A percentile compares a stretch with the other conserved stretches of the same genome.
Evolutionary conservation across 139 green algal genomes (phyloP).

Genomic region (Tetradesmus lagerheimii): DNA sequence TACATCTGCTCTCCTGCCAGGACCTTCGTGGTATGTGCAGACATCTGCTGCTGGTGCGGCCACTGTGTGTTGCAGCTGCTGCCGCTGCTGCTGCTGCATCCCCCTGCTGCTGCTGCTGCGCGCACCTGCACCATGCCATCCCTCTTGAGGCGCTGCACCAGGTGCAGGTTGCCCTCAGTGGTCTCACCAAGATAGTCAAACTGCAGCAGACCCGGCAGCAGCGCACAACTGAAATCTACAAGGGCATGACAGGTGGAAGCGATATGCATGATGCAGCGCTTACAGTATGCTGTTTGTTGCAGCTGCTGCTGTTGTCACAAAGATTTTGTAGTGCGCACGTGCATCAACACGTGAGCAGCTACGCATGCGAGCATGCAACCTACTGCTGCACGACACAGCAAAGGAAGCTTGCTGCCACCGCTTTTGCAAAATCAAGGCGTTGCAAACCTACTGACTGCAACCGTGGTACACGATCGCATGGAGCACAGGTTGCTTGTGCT

Average conservation of each 20-base stretch:
- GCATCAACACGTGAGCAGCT: too few relatives aligned
- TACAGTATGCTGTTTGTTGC: too few relatives aligned
- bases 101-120: neutral
- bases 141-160: constrained; percentile 59
- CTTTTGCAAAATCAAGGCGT: too few relatives aligned
- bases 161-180: constrained; percentile 82
- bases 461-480: too few relatives aligned
- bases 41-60: neutral
- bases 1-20: neutral
- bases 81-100: neutral
- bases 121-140: constrained; percentile 54
- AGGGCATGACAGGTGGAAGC: neutral
- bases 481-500: neutral
- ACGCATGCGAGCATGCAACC: too few relatives aligned
- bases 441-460: too few relatives aligned
- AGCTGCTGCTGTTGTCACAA: too few relatives aligned
- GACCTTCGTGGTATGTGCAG: neutral
- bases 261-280: neutral
- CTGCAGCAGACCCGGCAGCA: constrained; percentile 45
- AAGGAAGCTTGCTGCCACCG: too few relatives aligned
- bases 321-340: too few relatives aligned
- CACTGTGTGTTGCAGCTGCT: neutral
- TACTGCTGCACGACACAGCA: too few relatives aligned
- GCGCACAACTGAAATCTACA: neutral
- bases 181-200: constrained; percentile 84